Evolutionary conservation across 1,284 basidiomycete species (phyloP), one percentile per base, ranked within the genome.

Genomic region (Microstroma glucosiphilum): DNA sequence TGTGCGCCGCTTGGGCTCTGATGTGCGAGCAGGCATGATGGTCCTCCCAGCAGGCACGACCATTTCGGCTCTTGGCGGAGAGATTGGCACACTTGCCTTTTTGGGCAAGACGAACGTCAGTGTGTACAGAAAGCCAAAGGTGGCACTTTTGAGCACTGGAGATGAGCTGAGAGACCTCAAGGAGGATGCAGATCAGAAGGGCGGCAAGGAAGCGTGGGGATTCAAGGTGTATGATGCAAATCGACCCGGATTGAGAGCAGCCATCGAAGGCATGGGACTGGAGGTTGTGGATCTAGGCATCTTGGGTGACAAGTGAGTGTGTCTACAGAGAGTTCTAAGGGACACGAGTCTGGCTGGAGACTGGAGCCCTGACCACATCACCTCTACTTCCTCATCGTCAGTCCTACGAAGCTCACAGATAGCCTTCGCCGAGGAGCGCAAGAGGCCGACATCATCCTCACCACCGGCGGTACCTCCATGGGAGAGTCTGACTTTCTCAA

Each of bases 391-490:
- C 37, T 53, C n/a, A 17, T n/a, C 43, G 1, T 6, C 46, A 89
- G 88, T 56, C 80, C 89, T 63, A 80, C 83, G 1, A 82, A 84
- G 1, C 90, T 91, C 65, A 82, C 87, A 13, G 72, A 80, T 7
- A 84, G 84, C 1, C 82, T 92, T 51, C 74, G 79, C 57, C 79
- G 78, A 25, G 90, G 87, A 0, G 80, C 90, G 3, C 79, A 82
- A 30, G 74, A 80, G 21, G 87, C 89, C 0, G 91, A 92, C 72
- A 79, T 93, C 1, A 77, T 92, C 9, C 80, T 93, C 11, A 89
- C 89, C 0, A 93, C 91, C 0, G 91, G 91, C 12, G 91, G 91
- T 1, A 92, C 91, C 1, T 90, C 88, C 6, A 93, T 93, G 91
- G 91, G 91, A 1, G 85, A 91, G 11, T 86, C 86, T 0, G 91